Evolutionary conservation across 805 yeast genomes (phyloP), one percentile per base, ranked within the genome.

Genomic region (Candida montana): DNA sequence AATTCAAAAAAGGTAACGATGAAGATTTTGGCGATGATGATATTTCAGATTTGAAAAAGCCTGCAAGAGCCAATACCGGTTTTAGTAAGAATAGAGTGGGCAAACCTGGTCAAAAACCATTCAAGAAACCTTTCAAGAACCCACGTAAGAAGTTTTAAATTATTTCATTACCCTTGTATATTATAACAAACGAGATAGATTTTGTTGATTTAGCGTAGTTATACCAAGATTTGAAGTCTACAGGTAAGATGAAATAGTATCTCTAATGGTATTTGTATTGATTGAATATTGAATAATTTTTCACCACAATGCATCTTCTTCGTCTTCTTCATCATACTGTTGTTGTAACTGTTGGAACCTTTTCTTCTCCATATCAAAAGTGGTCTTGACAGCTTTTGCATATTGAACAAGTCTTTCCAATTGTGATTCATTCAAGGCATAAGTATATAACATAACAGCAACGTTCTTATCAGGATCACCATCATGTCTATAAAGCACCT

Each of bases 1-100:
- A 89, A 66, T 91, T 79, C 68, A 86, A 83, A 66, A 79, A 83
- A 60, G 74, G 78, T 37, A 69, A 71, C 40, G 69, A 70, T 37
- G 77, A 74, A 29, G 76, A 69, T 36, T 81, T 73, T 46, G 76
- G 70, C 38, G 79, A 72, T 32, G 79, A 68, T 44, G 77, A 67
- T 52, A 74, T 69, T 33, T 68, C 59, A 16, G 72, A 59, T 28
- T 58, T 53, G 23, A 59, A 54, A 18, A 59, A 54, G 31, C 45
- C 53, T 5, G 29, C 29, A 15, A 47, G 48, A 39, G 53, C 52
- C 21, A 46, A 47, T 40, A 16, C 42, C 10, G n/a, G n/a, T 3
- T 20, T 45, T 3, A 50, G 41, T 40, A 49, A 48, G 24, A 47
- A 47, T 31, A 55, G 47, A 35, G 47, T 55, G 19, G 48, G 54